Evolutionary conservation across 768 basidiomycete species (phyloP), one percentile per base, ranked within the genome.

Genomic region (Pleurotus tuoliensis): DNA sequence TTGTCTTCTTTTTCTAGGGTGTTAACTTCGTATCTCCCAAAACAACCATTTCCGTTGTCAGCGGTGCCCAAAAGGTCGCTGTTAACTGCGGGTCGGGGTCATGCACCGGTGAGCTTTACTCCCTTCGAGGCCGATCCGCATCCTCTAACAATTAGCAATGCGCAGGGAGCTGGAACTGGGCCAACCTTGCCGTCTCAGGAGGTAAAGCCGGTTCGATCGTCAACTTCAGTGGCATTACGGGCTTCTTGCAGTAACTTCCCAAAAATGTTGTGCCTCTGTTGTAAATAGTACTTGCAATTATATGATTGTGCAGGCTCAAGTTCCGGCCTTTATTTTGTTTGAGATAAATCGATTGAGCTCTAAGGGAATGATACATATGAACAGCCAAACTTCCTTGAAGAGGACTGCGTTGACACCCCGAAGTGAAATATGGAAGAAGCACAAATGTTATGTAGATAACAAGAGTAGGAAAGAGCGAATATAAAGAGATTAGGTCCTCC

Each of bases 61-160:
- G 66, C 53, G 64, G 64, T 22, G 86, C 81, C 2, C 56, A 76
- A 54, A 71, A 66, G 45, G 76, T 82, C 41, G 79, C 78, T 9
- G 76, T 86, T 3, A 79, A 85, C 63, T 87, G 85, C 61, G 86
- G 84, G 47, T 25, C 38, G 2, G 76, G 73, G 1, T 68, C 79
- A 25, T 86, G 83, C 67, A 71, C 65, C 25, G 82, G 82, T 80
- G 34, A 20, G 51, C 48, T 37, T 9, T 47, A 61, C 22, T 70
- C 51, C 44, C 39, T 47, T 24, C 38, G 20, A 41, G 44, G 9
- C 39, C 20, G 1, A 25, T 27, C 13, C 20, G 16, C 54, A 5
- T 22, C 46, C 43, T 47, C 18, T 45, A 20, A 39, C 15, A 20
- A 34, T 34, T 11, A 20, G 8, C 24, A 5, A 25, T 41, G 18